Evolutionary conservation across 495 filamentous ascomycete genomes (phyloP), one percentile per base, ranked within the genome.

Genomic region (Penicillium cataractarum): DNA sequence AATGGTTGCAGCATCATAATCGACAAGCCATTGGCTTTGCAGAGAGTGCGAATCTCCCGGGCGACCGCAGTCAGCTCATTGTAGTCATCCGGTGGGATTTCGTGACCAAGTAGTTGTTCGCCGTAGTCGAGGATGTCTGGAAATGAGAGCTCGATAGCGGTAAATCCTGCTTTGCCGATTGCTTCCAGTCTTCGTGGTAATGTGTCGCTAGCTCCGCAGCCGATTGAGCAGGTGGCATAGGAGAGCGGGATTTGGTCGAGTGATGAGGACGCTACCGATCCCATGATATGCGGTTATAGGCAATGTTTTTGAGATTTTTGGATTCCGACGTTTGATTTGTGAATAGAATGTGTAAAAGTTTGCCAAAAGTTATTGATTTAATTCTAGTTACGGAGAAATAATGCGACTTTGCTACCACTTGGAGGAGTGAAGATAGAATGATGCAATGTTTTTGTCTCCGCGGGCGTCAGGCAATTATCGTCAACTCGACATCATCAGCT

Each of bases 1-100:
- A 93, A 93, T 0, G 91, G 90, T 67, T 94, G 91, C 10, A 96
- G 72, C 77, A 92, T 89, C 67, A 93, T 78, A 46, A 94, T 84
- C 26, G 75, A 77, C 6, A 94, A 77, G 0, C 73, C 65, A 32
- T 84, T 76, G 21, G 78, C 70, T 19, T 83, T 70, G 60, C 84
- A 89, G 33, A 89, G 66, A 4, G 70, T 74, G 24, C 76, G 77
- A 42, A 91, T 82, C 42, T 85, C 78, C 7, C 65, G 53, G 0
- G 80, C 86, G 0, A 85, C 82, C 4, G 74, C 67, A 33, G 78
- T 75, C 0, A 93, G 77, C 1, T 78, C 66, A 15, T 79, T 72
- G 54, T 84, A 92, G 68, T 91, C 83, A 29, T 87, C 71, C 0
- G 81, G 70, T 0, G 73, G 69, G 42, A 90, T 74, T 3, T 82